A percentile compares a stretch with the other conserved stretches of the same genome.
These are phyloP conservation scores for Pisolithus albus DNA, from an alignment of 768 basidiomycete species.

Conservation along the genomic window DNA sequence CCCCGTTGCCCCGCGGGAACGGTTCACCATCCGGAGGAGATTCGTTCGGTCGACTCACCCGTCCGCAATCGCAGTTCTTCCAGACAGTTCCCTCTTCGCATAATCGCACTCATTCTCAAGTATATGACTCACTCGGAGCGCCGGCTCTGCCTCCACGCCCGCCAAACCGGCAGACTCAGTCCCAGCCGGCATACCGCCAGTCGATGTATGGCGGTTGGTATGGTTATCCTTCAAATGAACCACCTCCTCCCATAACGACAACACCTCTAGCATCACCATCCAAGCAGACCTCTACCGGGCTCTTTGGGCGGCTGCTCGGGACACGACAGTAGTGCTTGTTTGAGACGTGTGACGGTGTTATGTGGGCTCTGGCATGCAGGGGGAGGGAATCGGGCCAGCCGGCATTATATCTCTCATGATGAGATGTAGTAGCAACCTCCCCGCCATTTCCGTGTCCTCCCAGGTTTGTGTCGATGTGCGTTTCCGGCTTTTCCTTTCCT, in stretches of 20 bases:
- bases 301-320: constrained; percentile 19
- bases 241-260: neutral
- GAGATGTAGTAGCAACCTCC: too few relatives aligned
- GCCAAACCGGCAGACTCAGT: neutral
- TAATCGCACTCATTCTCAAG: neutral
- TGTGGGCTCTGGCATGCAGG: too few relatives aligned
- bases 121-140: neutral
- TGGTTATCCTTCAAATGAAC: neutral
- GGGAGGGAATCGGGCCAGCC: too few relatives aligned
- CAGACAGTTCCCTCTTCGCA: neutral
- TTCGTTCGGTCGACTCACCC: neutral
- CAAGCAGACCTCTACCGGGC: constrained; percentile 6
- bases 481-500: too few relatives aligned
- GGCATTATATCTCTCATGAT: too few relatives aligned
- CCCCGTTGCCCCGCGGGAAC: constrained; percentile 3
- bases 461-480: too few relatives aligned
- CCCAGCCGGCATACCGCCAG: constrained; percentile 6
- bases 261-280: neutral
- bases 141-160: constrained; percentile 18
- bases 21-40: neutral
- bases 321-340: constrained; percentile 1
- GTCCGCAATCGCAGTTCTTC: constrained; percentile 6
- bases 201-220: constrained; percentile 14
- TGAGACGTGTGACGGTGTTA: too few relatives aligned
- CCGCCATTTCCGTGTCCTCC: too few relatives aligned